Percentiles rank a stretch among this genome's conserved stretches.
Conservation (phyloP, 331 rosid species). For the Dryas integrifolia region DNA sequence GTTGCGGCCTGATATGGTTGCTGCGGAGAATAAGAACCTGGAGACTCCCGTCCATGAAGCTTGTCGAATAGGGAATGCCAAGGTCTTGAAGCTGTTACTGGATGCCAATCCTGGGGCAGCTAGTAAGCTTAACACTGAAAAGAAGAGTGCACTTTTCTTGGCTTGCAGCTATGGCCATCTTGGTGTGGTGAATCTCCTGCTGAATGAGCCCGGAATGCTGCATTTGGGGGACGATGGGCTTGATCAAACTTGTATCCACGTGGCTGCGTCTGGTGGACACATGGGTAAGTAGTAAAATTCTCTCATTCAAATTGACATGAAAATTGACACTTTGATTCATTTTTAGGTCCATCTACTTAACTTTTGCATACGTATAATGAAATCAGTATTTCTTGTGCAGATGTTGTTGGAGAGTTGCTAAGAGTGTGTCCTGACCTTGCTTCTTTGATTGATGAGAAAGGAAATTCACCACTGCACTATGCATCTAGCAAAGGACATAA, state of each 20-base stretch:
- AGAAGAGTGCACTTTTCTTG: slow-evolving; percentile 44
- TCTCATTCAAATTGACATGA: too few species aligned
- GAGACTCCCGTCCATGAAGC: slow-evolving; percentile 70
- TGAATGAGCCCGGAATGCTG: slow-evolving; percentile 23
- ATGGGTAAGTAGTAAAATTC: slow-evolving; percentile 33
- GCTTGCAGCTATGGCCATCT: slow-evolving; percentile 62
- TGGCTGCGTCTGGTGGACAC: slow-evolving; percentile 64
- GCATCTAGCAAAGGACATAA: slow-evolving; percentile 44
- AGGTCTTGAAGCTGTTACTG: slow-evolving; percentile 42
- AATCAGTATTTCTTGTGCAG: slow-evolving; percentile 33
- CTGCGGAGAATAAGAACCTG: slow-evolving; percentile 43
- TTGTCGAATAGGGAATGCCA: slow-evolving; percentile 40
- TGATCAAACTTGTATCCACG: slow-evolving; percentile 51
- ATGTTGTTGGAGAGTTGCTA: slow-evolving; percentile 57
- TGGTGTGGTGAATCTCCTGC: slow-evolving; percentile 42
- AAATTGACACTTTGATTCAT: not conserved
- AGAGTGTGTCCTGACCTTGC: slow-evolving; percentile 37
- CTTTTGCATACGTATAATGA: not conserved
- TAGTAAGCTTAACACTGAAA: slow-evolving; percentile 33
- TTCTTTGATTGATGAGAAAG: slow-evolving; percentile 43
- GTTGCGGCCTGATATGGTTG: slow-evolving; percentile 54
- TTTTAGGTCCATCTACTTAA: not conserved
- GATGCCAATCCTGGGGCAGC: slow-evolving; percentile 42
- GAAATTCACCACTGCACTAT: slow-evolving; percentile 55
- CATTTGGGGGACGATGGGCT: slow-evolving; percentile 28